Evolutionary conservation across 1,284 basidiomycete genomes (phyloP), one percentile per base, ranked within the genome.

Genomic region (Austroboletus niveus): DNA sequence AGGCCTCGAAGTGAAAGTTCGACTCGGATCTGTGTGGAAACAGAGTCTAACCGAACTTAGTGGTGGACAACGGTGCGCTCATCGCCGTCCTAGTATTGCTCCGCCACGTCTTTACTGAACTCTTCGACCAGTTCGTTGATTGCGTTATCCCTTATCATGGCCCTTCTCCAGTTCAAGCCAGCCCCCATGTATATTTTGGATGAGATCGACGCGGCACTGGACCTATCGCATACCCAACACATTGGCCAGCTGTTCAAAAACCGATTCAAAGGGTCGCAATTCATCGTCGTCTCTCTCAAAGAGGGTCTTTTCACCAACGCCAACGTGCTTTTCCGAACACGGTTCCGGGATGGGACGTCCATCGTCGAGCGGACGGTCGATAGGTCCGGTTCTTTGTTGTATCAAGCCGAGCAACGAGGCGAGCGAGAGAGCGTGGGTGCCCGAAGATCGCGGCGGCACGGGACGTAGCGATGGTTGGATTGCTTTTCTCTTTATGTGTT

Each of bases 151-250:
- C 80, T 99, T 45, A 98, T 99, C 77, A 96, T 99, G 94, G 90
- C 95, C 0, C 81, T 99, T 38, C 81, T 99, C 34, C 95, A 98
- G 71, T 98, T 98, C 82, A 98, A 98, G 69, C 94, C 96, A 2
- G 95, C 96, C n/a, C 97, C 94, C 0, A 96, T 99, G 93, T 98
- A 99, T 71, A 98, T 99, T 65, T 81, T 99, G 22, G 97, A 99
- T 73, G 97, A 99, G 74, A 97, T 99, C 61, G 94, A 98, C 71
- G 94, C 95, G 0, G 95, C 95, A 6, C 82, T 98, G 42, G 96
- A 99, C 73, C 75, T 98, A 22, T 94, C 92, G 44, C 95, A 98
- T 65, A 98, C 96, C 8, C 89, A 97, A 65, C 93, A 98, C 71
- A 98, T 99, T 56, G 96, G 96, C 24, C 93, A 95, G 62, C 82